Base-by-base conservation (phyloP, 305 asterid genomes). In the Petunia hybrid region DNA sequence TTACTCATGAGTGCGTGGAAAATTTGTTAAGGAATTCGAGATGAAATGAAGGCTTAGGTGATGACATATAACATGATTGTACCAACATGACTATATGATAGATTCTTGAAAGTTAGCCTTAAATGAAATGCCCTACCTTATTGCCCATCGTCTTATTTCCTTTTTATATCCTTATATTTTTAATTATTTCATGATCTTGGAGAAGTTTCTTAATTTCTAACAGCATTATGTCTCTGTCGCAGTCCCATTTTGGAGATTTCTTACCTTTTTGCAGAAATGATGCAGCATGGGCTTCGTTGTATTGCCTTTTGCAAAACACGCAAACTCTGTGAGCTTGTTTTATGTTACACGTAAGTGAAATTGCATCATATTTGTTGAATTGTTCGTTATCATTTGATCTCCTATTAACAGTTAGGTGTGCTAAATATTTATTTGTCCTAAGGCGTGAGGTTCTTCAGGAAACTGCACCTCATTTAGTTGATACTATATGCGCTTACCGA, bases 301-400 rank as follows among this genome's bases (percentile, higher is more conserved):
- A 94, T 96, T 88, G 92, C 98, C 68, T 96, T 96, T 82, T 96
- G 99, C 90, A 94, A 89, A 94, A 88, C 98, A 43, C 95, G 99
- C 87, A 94, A 93, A 87, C 98, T 96, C 80, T 96, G 98, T 82
- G 98, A 94, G 86, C 99, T 94, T 83, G 98, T 96, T 85, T 91
- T 96, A 48, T 89, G 88, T 90, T 89, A 94, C 89, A 92, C 99
- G 98, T 95, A 91, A 53, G 98, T 86, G 73, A 62, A 70, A 84
- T 80, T 61, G 48, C 62, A 57, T 66, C 39, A 66, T n/a, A 53
- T 55, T 22, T 10, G 31, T 51, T 53, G 36, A 51, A 73, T 6
- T 55, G 51, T 42, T 79, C 16, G 16, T 46, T 79, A 45, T 76
- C 80, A 68, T 80, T 61, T 73, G 45, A 77, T 81, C 61, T 64